Evolutionary conservation across 805 yeast genomes (phyloP), one percentile per base, ranked within the genome.

Genomic region (Teunomyces kruisii): DNA sequence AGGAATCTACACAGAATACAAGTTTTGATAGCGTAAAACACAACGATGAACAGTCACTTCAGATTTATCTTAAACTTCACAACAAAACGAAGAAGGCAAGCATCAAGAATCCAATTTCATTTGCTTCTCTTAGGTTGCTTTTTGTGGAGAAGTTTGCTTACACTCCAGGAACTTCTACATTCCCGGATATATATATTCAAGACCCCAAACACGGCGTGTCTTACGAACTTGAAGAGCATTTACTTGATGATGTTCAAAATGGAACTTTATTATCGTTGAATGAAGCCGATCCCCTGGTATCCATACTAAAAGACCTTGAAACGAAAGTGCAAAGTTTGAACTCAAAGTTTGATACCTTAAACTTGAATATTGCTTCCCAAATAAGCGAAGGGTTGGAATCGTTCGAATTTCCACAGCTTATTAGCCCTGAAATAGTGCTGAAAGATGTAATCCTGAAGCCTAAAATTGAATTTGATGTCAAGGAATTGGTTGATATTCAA

Each of bases 141-240:
- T 92, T 92, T 58, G 87, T 91, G 5, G 96, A 92, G 56, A 87
- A 82, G 54, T 91, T 90, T 67, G 88, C 92, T 2, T 89, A 85
- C 60, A 78, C 92, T 0, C 94, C 96, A 0, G 84, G 86, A 0
- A 63, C 79, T 0, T 77, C 80, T 9, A 65, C 79, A 1, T 88
- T 89, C 52, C 97, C 98, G 0, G 86, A 84, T 9, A 78, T 94
- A 22, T 86, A 86, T 54, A 73, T 90, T 5, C 81, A 76, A 48
- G 95, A 88, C 48, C 75, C 78, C 0, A 61, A 66, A 2, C 71
- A 76, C 27, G 78, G 78, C 0, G 75, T 90, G 1, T 74, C 84
- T 1, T 94, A 87, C 58, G 97, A 92, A 60, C 65, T 92, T 16
- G 97, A 91, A 49, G 91, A 89, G 32, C 71, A 70, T 13, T 63